Base-by-base conservation (phyloP, 2,329 filamentous ascomycete genomes). In the Alternaria ethzedia region DNA sequence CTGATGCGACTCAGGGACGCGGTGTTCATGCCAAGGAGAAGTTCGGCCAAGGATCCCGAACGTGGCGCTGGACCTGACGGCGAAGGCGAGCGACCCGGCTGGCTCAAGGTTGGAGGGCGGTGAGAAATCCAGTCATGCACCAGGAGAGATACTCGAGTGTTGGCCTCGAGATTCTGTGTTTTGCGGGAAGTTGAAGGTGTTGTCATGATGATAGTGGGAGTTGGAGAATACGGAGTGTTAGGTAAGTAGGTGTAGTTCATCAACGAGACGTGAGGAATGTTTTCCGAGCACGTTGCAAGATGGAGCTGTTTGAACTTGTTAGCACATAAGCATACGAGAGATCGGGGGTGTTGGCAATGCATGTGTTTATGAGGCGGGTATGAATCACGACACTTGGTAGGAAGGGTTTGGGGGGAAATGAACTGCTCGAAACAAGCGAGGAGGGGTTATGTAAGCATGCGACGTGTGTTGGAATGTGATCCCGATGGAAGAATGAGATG, bases 201-300 rank as follows among this genome's bases (percentile, higher is more conserved):
- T 59, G 96, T 98, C 85, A 98, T 91, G 77, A 98, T 96, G 68
- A 94, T 91, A n/a, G 93, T 80, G 13, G 83, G 83, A 55, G 86
- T 77, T 43, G 88, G 86, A 80, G 89, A 91, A 43, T 89, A 90
- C 15, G 91, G 92, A 12, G 75, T 75, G 6, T 86, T 89, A 43
- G 94, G 91, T 21, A 99, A 91, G 82, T 97, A 98, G 76, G 96
- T 98, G 84, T 98, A 98, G 85, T 97, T 97, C 96, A 99, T 99
- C 69, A 99, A 89, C 41, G 94, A 96, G 70, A 98, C 93, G 79
- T 98, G 93, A 10, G 96, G 96, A 67, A 89, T 85, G 75, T 96
- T 91, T 70, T 91, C 86, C 72, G 89, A 89, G 80, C 92, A 96
- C 60, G 96, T 99, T 72, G 96, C 94, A 57, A 99, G 91, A 81